Percentiles rank a stretch among this genome's conserved stretches.
Conservation (phyloP, 106 monocot species). For the Dactylorhiza incarnata region DNA sequence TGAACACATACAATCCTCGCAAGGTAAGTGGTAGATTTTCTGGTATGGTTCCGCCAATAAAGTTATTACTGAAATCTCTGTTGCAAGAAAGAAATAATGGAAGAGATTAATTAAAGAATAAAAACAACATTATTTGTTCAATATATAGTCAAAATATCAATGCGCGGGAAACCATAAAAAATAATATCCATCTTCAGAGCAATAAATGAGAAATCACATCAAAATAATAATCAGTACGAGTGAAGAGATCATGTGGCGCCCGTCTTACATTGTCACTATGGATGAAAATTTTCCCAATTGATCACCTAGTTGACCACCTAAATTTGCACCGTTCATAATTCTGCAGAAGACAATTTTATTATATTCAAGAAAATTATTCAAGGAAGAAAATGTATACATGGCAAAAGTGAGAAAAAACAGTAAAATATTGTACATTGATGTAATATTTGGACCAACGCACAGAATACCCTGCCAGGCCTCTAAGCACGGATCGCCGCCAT, state of each 20-base stretch:
- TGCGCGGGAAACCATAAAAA: background rate
- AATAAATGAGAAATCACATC: background rate
- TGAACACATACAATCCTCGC: conserved; percentile 58
- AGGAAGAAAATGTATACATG: background rate
- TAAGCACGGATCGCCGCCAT: conserved; percentile 82
- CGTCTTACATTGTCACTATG: conserved; percentile 68
- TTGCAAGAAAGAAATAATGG: conserved; percentile 9
- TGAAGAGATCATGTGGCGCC: background rate
- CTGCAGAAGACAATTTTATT: conserved; percentile 23
- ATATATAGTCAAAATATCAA: background rate
- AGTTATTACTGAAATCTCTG: conserved; percentile 96
- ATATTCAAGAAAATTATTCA: conserved; percentile 2
- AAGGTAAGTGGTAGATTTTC: conserved; percentile 74
- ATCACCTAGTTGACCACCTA: conserved; percentile 81
- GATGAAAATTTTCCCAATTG: conserved; percentile 64
- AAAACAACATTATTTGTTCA: conserved; percentile 4
- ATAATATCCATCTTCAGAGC: conserved; percentile 1
- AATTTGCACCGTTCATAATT: conserved; percentile 77
- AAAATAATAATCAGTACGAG: background rate
- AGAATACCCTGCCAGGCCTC: conserved; percentile 86
- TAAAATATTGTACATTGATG: conserved; percentile 57
- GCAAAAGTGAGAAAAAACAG: background rate
- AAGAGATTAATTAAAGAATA: conserved; percentile 1
- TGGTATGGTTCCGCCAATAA: conserved; percentile 90
- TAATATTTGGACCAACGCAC: conserved; percentile 74